These are phyloP conservation scores for Fusarium odoratissimum DNA, from an alignment of 2,329 filamentous ascomycete genomes.

Conservation along the genomic window DNA sequence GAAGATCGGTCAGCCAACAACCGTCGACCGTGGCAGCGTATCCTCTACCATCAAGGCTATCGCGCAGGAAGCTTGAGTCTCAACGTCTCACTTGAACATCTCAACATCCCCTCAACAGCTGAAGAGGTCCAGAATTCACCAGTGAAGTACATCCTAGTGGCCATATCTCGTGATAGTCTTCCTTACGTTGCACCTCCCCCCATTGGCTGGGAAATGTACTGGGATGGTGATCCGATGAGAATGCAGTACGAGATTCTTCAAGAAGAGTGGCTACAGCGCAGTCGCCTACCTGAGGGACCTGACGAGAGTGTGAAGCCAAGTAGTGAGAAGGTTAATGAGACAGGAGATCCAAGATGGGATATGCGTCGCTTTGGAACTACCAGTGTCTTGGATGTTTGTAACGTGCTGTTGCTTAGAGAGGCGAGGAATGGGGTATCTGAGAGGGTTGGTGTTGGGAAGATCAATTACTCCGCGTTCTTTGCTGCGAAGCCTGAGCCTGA, in stretches of 20 bases:
- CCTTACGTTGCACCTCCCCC: slow-evolving; percentile 2
- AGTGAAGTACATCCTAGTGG: background rate
- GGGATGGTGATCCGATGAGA: slow-evolving; percentile 2
- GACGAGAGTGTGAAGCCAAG: background rate
- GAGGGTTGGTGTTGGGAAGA: slow-evolving; percentile 16
- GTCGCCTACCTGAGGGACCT: background rate
- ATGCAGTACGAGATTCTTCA: slow-evolving; percentile 1
- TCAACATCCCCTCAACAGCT: background rate
- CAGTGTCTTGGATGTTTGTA: slow-evolving; percentile 7
- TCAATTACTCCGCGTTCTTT: slow-evolving; percentile 1
- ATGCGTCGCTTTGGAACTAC: slow-evolving; percentile 1
- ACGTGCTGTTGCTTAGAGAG: slow-evolving; percentile 4
- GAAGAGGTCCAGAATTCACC: accelerated
- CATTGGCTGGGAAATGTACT: slow-evolving; percentile 12
- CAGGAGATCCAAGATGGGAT: slow-evolving; percentile 18
- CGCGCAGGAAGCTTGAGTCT: slow-evolving; percentile 5
- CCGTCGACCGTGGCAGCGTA: slow-evolving; percentile 12
- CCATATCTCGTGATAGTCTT: slow-evolving; percentile 12
- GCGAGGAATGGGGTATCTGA: background rate
- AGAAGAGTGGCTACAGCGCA: background rate
- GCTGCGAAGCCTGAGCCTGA: slow-evolving; percentile 3
- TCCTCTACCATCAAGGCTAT: slow-evolving; percentile 27
- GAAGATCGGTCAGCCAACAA: slow-evolving; percentile 15
- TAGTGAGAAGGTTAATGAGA: slow-evolving; percentile 3
- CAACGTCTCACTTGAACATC: background rate